Evolutionary conservation across 495 filamentous ascomycete genomes (phyloP).

Genomic region (Penicillium fimorum): DNA sequence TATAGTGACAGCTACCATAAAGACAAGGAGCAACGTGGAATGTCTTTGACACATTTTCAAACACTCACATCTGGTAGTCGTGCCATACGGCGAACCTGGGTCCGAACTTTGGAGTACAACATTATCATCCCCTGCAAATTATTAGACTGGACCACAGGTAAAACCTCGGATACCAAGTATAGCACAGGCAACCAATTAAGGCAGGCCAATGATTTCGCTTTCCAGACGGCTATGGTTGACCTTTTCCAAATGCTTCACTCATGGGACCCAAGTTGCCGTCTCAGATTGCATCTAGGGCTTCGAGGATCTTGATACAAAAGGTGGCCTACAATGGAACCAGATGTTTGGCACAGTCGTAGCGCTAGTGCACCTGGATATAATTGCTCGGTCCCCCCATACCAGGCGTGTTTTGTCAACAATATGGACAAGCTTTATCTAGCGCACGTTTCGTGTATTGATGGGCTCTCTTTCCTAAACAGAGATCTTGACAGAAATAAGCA

Average conservation of each 20-base stretch:
- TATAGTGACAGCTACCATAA: background rate
- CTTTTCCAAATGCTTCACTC: conserved; percentile 7
- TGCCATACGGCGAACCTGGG: background rate
- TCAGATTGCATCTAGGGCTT: background rate
- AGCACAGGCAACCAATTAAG: background rate
- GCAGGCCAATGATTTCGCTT: background rate
- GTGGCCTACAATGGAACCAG: conserved; percentile 1
- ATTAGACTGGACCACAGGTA: background rate
- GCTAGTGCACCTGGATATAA: background rate
- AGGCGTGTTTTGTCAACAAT: background rate
- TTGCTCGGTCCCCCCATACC: background rate
- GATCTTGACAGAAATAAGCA: background rate
- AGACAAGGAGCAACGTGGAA: background rate
- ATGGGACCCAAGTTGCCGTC: background rate
- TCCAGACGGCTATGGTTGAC: conserved; percentile 5
- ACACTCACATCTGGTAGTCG: background rate
- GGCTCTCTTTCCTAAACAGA: conserved; percentile 1
- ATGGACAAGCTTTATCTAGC: background rate
- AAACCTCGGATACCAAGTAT: background rate
- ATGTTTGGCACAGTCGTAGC: background rate
- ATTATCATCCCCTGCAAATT: background rate
- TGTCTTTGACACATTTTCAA: background rate
- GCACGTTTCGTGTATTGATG: conserved; percentile 2
- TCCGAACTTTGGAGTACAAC: background rate
- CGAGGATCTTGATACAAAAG: background rate